Conservation (phyloP, 148 eudicot species). For the Polygonum maritimum region DNA sequence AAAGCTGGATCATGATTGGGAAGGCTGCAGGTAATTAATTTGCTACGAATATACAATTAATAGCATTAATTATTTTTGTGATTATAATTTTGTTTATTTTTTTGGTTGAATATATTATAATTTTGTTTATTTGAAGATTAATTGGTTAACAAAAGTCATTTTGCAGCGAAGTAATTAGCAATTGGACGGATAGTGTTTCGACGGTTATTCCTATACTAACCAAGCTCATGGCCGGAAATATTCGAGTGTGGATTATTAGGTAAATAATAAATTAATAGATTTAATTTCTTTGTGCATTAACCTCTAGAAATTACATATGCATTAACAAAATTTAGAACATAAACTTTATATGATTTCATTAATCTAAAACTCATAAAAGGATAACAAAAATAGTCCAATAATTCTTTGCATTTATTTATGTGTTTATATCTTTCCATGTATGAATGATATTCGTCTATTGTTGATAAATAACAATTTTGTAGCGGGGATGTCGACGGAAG, state of each 20-base stretch:
- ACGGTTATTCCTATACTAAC: slow-evolving; percentile 47
- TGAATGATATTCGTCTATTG: too few species aligned
- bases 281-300: too few species aligned
- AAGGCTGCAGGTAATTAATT: slow-evolving; percentile 48
- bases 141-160: neutral
- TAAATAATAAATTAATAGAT: slow-evolving; percentile 7
- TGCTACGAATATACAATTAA: neutral
- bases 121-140: neutral
- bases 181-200: slow-evolving; percentile 55
- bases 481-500: slow-evolving; percentile 71
- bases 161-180: neutral
- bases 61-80: too few species aligned
- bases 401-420: too few species aligned
- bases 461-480: neutral
- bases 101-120: too few species aligned
- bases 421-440: too few species aligned
- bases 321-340: too few species aligned
- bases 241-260: slow-evolving; percentile 87
- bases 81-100: neutral
- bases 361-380: too few species aligned
- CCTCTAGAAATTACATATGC: too few species aligned
- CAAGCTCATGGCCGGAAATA: slow-evolving; percentile 31
- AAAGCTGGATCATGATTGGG: slow-evolving; percentile 36
- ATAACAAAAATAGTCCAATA: too few species aligned
- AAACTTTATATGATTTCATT: too few species aligned